phyloP scores from a whole-genome alignment of 768 basidiomycete genomes.

The Psilocybe subaeruginosa region DNA sequence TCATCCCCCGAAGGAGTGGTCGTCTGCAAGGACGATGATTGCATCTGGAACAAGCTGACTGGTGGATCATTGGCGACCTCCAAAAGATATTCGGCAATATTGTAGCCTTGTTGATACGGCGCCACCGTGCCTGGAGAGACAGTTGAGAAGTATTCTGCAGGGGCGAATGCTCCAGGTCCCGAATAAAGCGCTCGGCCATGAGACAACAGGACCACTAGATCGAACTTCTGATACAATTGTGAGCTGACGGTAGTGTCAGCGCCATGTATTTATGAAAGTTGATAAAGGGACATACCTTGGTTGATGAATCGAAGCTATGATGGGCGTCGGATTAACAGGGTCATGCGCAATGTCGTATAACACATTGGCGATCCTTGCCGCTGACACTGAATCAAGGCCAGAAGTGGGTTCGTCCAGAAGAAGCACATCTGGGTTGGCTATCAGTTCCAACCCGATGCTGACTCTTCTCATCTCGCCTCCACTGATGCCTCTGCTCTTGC shows the following conservation, averaged over 20 bases:
- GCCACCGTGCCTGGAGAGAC: conserved; percentile 41
- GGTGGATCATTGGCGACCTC: conserved; percentile 81
- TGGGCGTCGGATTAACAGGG: conserved; percentile 67
- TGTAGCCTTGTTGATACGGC: conserved; percentile 79
- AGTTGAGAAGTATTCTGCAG: conserved; percentile 66
- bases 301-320: conserved; percentile 89
- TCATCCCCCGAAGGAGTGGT: neutral
- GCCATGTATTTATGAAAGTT: neutral
- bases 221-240: conserved; percentile 84
- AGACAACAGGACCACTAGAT: conserved; percentile 77
- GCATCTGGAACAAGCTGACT: conserved; percentile 44
- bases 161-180: conserved; percentile 74
- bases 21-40: conserved; percentile 3
- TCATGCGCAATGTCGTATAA: conserved; percentile 78
- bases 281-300: conserved; percentile 55
- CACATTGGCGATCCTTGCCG: conserved; percentile 76
- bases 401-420: conserved; percentile 88
- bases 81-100: conserved; percentile 90
- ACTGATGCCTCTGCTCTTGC: conserved; percentile 80
- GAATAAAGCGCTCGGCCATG: conserved; percentile 79
- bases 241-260: conserved; percentile 46
- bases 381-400: conserved; percentile 86
- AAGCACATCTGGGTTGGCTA: conserved; percentile 82
- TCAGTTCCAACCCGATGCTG: conserved; percentile 87
- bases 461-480: conserved; percentile 92